Percentiles rank a stretch among this genome's conserved stretches.
These are phyloP conservation scores for Epichloe sylvatica DNA, from an alignment of 2,329 filamentous ascomycete species.

Conservation along the genomic window DNA sequence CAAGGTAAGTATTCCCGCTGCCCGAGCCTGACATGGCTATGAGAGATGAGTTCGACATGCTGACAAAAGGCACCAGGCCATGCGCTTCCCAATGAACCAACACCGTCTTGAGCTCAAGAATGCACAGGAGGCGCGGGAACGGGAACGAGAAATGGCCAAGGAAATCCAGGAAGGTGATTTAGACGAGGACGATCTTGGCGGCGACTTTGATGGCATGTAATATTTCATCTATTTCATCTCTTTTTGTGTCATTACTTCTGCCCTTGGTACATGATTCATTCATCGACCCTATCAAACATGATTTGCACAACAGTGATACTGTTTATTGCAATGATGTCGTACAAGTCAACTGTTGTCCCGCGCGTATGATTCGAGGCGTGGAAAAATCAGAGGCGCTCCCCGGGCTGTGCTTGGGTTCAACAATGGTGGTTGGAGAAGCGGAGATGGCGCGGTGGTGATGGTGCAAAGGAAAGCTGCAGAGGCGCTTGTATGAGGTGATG, in stretches of 20 bases:
- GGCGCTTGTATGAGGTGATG: neutral
- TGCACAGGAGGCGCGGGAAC: conserved; percentile 91
- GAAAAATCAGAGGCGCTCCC: neutral
- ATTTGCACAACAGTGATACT: neutral
- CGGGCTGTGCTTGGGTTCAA: neutral
- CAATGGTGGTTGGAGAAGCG: neutral
- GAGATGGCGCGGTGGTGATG: neutral
- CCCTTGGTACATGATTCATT: neutral
- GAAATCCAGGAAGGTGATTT: conserved; percentile 97
- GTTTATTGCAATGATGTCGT: neutral
- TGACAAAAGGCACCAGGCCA: conserved; percentile 46
- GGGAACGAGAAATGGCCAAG: conserved; percentile 93
- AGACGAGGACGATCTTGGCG: conserved; percentile 90
- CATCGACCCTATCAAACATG: neutral
- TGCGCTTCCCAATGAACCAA: conserved; percentile 99
- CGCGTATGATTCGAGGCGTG: neutral
- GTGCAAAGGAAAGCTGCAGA: neutral
- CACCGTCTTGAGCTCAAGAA: conserved; percentile 95
- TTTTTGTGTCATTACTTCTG: conserved; percentile 8
- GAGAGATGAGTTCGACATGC: conserved; percentile 1
- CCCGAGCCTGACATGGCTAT: neutral
- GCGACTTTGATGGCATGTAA: conserved; percentile 94
- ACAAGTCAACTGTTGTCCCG: neutral
- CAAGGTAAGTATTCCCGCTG: conserved; percentile 49
- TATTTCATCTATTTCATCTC: conserved; percentile 4